A percentile compares a stretch with the other conserved stretches of the same genome.
Conservation (phyloP, 192 early-diverging fungal species). For the Coemansia sp. region DNA sequence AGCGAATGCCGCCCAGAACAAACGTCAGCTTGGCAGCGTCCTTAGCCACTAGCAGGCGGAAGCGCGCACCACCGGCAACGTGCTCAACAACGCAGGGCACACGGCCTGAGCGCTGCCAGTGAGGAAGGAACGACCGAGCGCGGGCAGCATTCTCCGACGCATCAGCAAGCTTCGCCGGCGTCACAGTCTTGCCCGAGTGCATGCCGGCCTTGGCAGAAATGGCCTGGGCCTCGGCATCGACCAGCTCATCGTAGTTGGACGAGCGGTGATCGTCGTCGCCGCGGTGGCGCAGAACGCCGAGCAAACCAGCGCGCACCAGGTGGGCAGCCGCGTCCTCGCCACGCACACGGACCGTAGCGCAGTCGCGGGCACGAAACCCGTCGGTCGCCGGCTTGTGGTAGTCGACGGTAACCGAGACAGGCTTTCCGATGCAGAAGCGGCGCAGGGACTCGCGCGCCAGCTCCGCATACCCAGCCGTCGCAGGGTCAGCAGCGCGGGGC, state of each 20-base stretch:
- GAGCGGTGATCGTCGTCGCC: slow-evolving; percentile 87
- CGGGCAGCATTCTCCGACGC: slow-evolving; percentile 79
- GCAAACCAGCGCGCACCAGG: slow-evolving; percentile 68
- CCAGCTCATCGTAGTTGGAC: slow-evolving; percentile 79
- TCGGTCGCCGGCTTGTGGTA: slow-evolving; percentile 89
- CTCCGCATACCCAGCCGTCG: slow-evolving; percentile 76
- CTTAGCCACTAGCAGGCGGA: slow-evolving; percentile 79
- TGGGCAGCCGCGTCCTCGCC: slow-evolving; percentile 60
- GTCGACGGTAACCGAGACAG: slow-evolving; percentile 69
- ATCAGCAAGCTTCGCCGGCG: slow-evolving; percentile 72
- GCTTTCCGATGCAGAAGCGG: slow-evolving; percentile 82
- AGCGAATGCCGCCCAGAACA: slow-evolving; percentile 82
- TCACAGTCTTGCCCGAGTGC: slow-evolving; percentile 80
- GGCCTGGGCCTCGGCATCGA: slow-evolving; percentile 75
- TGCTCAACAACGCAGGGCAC: slow-evolving; percentile 85
- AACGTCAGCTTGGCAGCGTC: slow-evolving; percentile 82
- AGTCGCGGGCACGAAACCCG: slow-evolving; percentile 80
- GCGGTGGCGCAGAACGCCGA: slow-evolving; percentile 75
- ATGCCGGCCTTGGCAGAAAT: slow-evolving; percentile 70
- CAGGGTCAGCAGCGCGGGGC: slow-evolving; percentile 69
- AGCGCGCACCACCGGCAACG: slow-evolving; percentile 78
- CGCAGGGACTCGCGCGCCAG: slow-evolving; percentile 90
- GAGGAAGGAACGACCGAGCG: slow-evolving; percentile 82
- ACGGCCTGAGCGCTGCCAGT: slow-evolving; percentile 77
- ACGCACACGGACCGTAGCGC: slow-evolving; percentile 75